Evolutionary conservation across 1,284 basidiomycete species (phyloP), one percentile per base, ranked within the genome.

Genomic region (Crepidotus sp.): DNA sequence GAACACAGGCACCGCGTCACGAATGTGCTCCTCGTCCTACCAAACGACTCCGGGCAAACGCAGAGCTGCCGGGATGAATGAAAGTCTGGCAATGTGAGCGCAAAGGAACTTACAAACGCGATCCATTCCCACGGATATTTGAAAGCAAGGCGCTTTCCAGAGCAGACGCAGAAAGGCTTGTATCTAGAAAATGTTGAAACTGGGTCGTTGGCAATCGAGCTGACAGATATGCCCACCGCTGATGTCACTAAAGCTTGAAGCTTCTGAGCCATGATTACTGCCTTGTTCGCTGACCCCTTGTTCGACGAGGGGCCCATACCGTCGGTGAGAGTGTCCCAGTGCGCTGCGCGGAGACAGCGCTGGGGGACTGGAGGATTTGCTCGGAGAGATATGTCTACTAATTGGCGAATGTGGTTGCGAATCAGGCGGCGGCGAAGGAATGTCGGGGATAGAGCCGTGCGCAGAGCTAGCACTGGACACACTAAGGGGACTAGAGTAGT

Each of bases 211-310:
- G 21, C 7, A 21, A 24, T n/a, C n/a, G n/a, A 3, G 22, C 35
- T 19, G 11, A n/a, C n/a, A 29, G 5, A n/a, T 21, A 15, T 36
- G 18, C 74, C 56, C 55, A 85, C 85, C 85, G 55, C 86, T 89
- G 32, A 88, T 56, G 57, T 89, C 85, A 56, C 84, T 87, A 55
- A 87, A 86, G 59, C 86, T 89, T 3, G 84, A 87, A 0, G 83
- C 74, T 37, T 76, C 74, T 9, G 80, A 83, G 2, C 73, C 77
- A 18, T 80, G 72, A 47, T 69, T 78, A 53, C 83, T 86, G 29
- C 71, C 73, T 32, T 73, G 71, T 48, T 82, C 77, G 50, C 75
- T 76, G 48, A 58, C 56, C 34, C 58, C 61, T 50, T 61, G 59
- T 37, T 62, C 61, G 13, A 68, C 58, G 43, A 71, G 54, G 17